Percentiles rank a stretch among this genome's conserved stretches.
phyloP scores from a whole-genome alignment of 179 eudicot species.

The Silene vulgaris region DNA sequence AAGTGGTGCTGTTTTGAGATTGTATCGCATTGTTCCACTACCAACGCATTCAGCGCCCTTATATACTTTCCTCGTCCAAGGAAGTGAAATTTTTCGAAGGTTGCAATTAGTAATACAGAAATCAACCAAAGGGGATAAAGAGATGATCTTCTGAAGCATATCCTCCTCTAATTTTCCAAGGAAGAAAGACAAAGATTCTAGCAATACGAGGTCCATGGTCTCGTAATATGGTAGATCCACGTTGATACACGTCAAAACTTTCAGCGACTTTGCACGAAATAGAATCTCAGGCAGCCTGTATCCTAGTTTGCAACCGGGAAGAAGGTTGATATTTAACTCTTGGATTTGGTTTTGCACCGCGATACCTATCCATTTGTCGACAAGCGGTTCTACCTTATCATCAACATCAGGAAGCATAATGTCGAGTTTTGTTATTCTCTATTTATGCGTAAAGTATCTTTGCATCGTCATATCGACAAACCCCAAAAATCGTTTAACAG shows the following conservation, averaged over 20 bases:
- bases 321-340: background rate
- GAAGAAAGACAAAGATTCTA: background rate
- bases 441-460: background rate
- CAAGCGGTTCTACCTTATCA: background rate
- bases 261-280: background rate
- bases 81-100: background rate
- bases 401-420: background rate
- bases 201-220: background rate
- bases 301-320: background rate
- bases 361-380: background rate
- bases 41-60: no score
- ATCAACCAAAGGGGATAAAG: background rate
- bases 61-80: background rate
- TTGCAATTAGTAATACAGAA: background rate
- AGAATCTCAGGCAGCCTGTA: conserved; percentile 2
- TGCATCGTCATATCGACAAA: background rate
- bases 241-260: background rate
- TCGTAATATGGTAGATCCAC: background rate
- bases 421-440: background rate
- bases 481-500: background rate
- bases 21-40: background rate
- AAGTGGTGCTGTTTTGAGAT: background rate
- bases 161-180: background rate
- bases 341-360: background rate
- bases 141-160: background rate